Conservation (phyloP, 2,329 filamentous ascomycete genomes). For the Fusarium sp. region DNA sequence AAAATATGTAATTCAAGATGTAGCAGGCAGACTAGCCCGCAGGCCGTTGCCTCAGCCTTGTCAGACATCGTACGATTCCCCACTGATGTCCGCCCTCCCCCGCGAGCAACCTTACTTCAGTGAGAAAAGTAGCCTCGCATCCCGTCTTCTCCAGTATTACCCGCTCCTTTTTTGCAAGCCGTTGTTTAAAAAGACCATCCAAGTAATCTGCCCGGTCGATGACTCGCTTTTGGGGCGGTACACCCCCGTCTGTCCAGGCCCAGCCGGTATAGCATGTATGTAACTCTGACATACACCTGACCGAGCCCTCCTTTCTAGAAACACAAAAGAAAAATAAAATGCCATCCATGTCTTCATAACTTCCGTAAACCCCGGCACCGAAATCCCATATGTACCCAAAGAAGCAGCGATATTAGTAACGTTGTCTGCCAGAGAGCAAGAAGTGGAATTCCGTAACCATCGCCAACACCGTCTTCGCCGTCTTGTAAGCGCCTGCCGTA, state of each 20-base stretch:
- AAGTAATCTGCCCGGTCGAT: slow-evolving; percentile 38
- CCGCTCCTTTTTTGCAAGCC: slow-evolving; percentile 43
- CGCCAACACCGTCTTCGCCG: slow-evolving; percentile 51
- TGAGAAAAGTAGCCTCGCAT: slow-evolving; percentile 49
- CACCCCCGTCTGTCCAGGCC: slow-evolving; percentile 42
- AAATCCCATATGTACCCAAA: slow-evolving; percentile 49
- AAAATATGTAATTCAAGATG: slow-evolving; percentile 42
- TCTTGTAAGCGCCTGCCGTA: slow-evolving; percentile 49
- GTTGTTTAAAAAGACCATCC: slow-evolving; percentile 34
- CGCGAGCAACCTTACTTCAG: slow-evolving; percentile 42
- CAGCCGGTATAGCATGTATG: slow-evolving; percentile 21
- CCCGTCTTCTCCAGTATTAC: slow-evolving; percentile 50
- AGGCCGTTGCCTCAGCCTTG: slow-evolving; percentile 49
- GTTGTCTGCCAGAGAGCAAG: slow-evolving; percentile 46
- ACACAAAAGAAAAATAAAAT: slow-evolving; percentile 44
- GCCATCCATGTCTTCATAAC: slow-evolving; percentile 53
- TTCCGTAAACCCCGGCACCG: slow-evolving; percentile 49
- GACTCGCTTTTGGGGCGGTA: slow-evolving; percentile 43
- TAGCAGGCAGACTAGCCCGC: slow-evolving; percentile 40
- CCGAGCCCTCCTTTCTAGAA: slow-evolving; percentile 30
- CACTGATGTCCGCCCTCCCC: slow-evolving; percentile 45
- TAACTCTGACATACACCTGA: slow-evolving; percentile 22
- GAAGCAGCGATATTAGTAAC: slow-evolving; percentile 46
- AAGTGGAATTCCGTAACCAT: slow-evolving; percentile 51
- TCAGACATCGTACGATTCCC: slow-evolving; percentile 51